Evolutionary conservation across 1,284 basidiomycete species (phyloP).

Genomic region (Farysia itapuensis): DNA sequence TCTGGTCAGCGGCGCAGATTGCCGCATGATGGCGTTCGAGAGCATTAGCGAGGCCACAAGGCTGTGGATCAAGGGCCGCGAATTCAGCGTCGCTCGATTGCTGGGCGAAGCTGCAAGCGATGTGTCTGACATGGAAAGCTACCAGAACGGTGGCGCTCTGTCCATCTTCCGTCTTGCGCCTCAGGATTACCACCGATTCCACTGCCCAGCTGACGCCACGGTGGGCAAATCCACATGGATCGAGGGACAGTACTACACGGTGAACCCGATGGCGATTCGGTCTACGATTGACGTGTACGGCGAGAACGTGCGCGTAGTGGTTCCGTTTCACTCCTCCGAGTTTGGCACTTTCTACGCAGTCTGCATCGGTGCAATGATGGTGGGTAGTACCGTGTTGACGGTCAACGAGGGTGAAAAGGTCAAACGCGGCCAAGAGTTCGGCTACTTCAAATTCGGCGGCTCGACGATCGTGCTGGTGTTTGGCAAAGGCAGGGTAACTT

Average conservation of each 20-base stretch:
- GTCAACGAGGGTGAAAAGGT: slow-evolving; percentile 80
- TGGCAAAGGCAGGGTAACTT: slow-evolving; percentile 76
- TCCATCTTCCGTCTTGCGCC: slow-evolving; percentile 77
- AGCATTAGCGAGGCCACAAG: slow-evolving; percentile 79
- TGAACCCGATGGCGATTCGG: slow-evolving; percentile 80
- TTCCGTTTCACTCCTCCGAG: slow-evolving; percentile 58
- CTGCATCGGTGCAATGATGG: slow-evolving; percentile 64
- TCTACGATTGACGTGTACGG: slow-evolving; percentile 83
- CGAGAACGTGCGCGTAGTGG: slow-evolving; percentile 72
- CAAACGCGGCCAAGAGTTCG: slow-evolving; percentile 82
- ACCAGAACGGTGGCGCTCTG: slow-evolving; percentile 73
- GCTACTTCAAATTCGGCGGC: slow-evolving; percentile 63
- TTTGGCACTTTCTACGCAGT: slow-evolving; percentile 43
- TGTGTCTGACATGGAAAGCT: slow-evolving; percentile 65
- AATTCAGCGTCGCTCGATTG: slow-evolving; percentile 78
- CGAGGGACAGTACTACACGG: slow-evolving; percentile 57
- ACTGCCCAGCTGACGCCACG: slow-evolving; percentile 81
- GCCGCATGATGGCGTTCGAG: slow-evolving; percentile 89
- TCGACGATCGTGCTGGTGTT: slow-evolving; percentile 52
- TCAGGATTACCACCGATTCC: slow-evolving; percentile 92
- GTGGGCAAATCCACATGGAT: slow-evolving; percentile 64
- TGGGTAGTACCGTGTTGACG: slow-evolving; percentile 73
- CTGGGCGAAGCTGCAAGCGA: slow-evolving; percentile 67
- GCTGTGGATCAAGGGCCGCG: slow-evolving; percentile 96
- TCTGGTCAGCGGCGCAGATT: slow-evolving; percentile 87